A percentile compares a stretch with the other conserved stretches of the same genome.
phyloP scores from a whole-genome alignment of 441 rosid genomes.

The Populus hybrid region DNA sequence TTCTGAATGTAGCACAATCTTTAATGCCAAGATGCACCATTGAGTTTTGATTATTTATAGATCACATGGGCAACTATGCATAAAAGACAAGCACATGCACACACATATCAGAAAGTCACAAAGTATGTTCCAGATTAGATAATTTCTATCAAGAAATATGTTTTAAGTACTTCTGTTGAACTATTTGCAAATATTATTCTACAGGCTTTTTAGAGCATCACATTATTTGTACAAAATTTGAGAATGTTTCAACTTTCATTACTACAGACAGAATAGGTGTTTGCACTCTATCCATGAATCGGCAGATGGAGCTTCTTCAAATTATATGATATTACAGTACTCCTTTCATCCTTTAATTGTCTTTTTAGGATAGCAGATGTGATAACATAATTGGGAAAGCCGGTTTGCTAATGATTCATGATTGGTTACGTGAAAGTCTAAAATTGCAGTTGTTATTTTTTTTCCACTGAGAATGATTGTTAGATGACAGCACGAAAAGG shows the following conservation, averaged over 20 bases:
- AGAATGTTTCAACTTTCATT: neutral
- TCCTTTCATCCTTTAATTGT: neutral
- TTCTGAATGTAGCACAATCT: neutral
- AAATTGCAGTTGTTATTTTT: neutral
- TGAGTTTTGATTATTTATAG: neutral
- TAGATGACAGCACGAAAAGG: neutral
- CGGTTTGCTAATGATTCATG: neutral
- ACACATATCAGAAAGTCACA: neutral
- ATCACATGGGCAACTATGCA: neutral
- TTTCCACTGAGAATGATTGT: neutral
- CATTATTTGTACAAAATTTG: neutral
- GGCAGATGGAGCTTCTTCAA: neutral
- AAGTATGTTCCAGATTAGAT: neutral
- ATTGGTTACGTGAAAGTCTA: neutral
- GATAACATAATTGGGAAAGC: neutral
- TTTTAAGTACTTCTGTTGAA: neutral
- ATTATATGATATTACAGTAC: neutral
- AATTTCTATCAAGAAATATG: neutral
- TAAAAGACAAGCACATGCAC: neutral
- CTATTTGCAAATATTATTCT: neutral
- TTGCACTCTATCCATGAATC: neutral
- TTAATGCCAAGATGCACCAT: neutral
- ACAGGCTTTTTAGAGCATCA: neutral
- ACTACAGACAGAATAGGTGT: neutral
- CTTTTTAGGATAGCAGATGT: neutral